A percentile compares a stretch with the other conserved stretches of the same genome.
Conservation (phyloP, 2,329 filamentous ascomycete genomes). For the Stenocarpella maydis region DNA sequence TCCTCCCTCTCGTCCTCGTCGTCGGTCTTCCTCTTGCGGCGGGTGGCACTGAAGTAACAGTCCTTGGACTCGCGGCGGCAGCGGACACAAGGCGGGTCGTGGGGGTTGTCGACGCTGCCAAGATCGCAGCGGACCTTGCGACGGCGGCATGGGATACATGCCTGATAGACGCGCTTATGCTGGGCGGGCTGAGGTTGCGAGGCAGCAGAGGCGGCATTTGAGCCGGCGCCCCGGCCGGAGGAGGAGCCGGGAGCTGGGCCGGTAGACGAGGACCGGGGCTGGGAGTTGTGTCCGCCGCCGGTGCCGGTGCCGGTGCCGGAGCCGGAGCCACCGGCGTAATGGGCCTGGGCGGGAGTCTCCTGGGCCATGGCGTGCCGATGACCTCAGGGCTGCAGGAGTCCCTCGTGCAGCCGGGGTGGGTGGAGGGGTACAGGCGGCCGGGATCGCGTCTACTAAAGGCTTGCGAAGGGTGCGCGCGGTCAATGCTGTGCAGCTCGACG, state of each 20-base stretch:
- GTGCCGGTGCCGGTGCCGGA: not conserved
- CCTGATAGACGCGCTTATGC: constrained; percentile 70
- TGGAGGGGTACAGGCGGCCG: not conserved
- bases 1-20: constrained; percentile 64
- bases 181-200: constrained; percentile 44
- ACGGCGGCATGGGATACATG: constrained; percentile 68
- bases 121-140: constrained; percentile 70
- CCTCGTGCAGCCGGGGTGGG: constrained; percentile 4
- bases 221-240: constrained; percentile 34
- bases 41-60: constrained; percentile 94
- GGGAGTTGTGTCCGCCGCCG: constrained; percentile 22
- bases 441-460: constrained; percentile 22
- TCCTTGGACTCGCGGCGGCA: constrained; percentile 95
- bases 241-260: constrained; percentile 29
- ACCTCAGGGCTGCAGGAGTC: constrained; percentile 24
- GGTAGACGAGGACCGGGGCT: constrained; percentile 34
- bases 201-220: constrained; percentile 35
- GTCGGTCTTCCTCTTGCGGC: constrained; percentile 85
- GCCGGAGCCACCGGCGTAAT: not conserved
- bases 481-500: constrained; percentile 19
- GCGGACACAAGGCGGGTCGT: constrained; percentile 91
- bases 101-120: constrained; percentile 87
- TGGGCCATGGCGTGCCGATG: constrained; percentile 32
- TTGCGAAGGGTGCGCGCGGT: constrained; percentile 27
- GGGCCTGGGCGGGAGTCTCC: not conserved